Evolutionary conservation across 768 basidiomycete species (phyloP), one percentile per base, ranked within the genome.

Genomic region (Multifurca ochricompacta): DNA sequence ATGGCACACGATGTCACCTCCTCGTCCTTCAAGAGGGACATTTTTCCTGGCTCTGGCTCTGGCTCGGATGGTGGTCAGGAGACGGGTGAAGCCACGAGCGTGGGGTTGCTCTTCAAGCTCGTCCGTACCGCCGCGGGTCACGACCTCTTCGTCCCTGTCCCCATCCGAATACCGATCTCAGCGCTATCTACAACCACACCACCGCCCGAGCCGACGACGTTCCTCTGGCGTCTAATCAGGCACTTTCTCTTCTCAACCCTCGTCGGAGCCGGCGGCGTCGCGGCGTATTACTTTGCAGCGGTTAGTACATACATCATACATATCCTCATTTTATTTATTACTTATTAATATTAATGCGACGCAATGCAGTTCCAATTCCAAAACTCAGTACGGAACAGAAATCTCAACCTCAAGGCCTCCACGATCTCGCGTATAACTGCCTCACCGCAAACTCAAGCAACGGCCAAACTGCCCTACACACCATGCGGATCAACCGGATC

Each of bases 91-190:
- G 23, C n/a, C 7, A n/a, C 32, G 21, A 0, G 23, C 3, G 32
- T 21, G 11, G 32, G 50, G 23, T 16, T 32, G 32, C 31, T 53
- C 35, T 53, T 37, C 28, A 44, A 44, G 43, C 51, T 45, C 25
- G 43, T 53, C 27, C 51, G 19, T 18, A 37, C 51, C 7, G 42
- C 51, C 43, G 27, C 51, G n/a, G 51, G 43, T 2, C 23, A 45
- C 7, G 43, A 42, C 6, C 31, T 51, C 23, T 36, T 53, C 43
- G 51, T 53, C 21, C 31, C 50, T 2, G 18, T 51, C 32, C 34
- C 34, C 18, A 6, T 37, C 23, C 9, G 9, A 16, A 10, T 9
- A 13, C 16, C 28, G n/a, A n/a, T n/a, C n/a, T n/a, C n/a, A n/a
- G n/a, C n/a, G n/a, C n/a, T n/a, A n/a, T n/a, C n/a, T n/a, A n/a